Conservation (phyloP, 2,329 filamentous ascomycete genomes). For the Ploettnerulaceae sp. region DNA sequence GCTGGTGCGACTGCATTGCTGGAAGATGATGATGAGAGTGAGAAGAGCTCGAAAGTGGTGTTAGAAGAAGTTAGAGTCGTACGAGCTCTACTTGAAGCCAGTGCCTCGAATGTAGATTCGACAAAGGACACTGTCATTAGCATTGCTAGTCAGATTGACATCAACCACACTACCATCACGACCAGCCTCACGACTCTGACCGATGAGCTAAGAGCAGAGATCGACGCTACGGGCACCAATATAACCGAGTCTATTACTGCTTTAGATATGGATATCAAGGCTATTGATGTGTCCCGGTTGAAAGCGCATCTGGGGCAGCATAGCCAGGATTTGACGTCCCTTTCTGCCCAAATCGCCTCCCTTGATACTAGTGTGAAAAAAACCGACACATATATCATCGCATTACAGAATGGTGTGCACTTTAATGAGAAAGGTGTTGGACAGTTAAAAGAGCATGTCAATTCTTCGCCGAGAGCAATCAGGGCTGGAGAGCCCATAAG, state of each 20-base stretch:
- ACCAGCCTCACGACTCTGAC: conserved; percentile 24
- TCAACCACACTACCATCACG: conserved; percentile 27
- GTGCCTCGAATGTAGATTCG: conserved; percentile 12
- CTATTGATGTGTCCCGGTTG: conserved; percentile 7
- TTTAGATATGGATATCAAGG: conserved; percentile 13
- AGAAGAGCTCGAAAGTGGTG: conserved; percentile 11
- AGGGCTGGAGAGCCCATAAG: background rate
- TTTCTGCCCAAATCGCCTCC: conserved; percentile 11
- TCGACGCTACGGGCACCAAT: conserved; percentile 25
- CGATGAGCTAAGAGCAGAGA: conserved; percentile 27
- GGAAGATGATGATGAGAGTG: conserved; percentile 10
- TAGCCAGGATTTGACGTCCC: conserved; percentile 15
- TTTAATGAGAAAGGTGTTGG: conserved; percentile 9
- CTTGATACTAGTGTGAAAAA: conserved; percentile 11
- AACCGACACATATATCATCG: background rate
- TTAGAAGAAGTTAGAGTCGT: conserved; percentile 24
- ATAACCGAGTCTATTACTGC: conserved; percentile 18
- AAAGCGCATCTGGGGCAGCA: background rate
- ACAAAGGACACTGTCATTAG: conserved; percentile 17
- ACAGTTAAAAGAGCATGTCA: conserved; percentile 10
- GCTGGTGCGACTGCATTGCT: conserved; percentile 16
- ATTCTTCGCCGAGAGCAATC: too few species aligned
- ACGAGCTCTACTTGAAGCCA: conserved; percentile 17
- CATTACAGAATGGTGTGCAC: conserved; percentile 12
- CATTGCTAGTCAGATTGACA: conserved; percentile 24